Conservation (phyloP, 164 flowering plant genomes). For the Cinnamomum chago region DNA sequence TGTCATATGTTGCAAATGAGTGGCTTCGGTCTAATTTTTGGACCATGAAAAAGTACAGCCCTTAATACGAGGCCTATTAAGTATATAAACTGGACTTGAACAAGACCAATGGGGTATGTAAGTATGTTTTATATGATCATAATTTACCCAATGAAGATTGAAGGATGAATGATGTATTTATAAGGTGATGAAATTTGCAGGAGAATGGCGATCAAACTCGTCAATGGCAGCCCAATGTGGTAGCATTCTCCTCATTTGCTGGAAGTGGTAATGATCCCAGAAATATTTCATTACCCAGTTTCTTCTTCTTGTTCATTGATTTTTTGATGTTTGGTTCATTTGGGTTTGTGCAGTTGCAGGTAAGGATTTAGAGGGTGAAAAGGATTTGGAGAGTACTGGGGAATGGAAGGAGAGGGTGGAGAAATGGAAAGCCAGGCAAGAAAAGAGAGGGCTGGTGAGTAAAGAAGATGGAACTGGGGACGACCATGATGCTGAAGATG, state of each 20-base stretch:
- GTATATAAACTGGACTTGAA: too few species aligned
- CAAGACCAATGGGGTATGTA: too few species aligned
- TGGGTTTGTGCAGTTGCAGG: conserved; percentile 38
- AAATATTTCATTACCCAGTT: background rate
- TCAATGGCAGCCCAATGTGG: conserved; percentile 49
- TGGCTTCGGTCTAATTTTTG: too few species aligned
- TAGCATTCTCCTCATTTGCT: conserved; percentile 52
- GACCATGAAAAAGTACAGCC: too few species aligned
- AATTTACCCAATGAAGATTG: too few species aligned
- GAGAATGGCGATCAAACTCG: conserved; percentile 61
- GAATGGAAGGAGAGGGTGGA: conserved; percentile 97
- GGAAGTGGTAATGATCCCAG: conserved; percentile 51
- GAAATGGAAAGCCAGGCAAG: conserved; percentile 91
- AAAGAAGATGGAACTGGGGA: conserved; percentile 50
- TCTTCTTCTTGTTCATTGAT: too few species aligned
- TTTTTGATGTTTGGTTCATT: background rate
- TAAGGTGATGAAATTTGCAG: conserved; percentile 31
- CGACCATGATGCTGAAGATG: conserved; percentile 66
- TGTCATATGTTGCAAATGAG: too few species aligned
- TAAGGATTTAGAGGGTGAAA: conserved; percentile 77
- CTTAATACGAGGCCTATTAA: too few species aligned
- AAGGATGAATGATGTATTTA: too few species aligned
- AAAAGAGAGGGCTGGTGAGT: conserved; percentile 67
- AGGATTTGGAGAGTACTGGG: conserved; percentile 38
- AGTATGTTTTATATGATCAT: too few species aligned